Base-by-base conservation (phyloP, 2,329 filamentous ascomycete genomes). In the Endoconidiophora polonica region DNA sequence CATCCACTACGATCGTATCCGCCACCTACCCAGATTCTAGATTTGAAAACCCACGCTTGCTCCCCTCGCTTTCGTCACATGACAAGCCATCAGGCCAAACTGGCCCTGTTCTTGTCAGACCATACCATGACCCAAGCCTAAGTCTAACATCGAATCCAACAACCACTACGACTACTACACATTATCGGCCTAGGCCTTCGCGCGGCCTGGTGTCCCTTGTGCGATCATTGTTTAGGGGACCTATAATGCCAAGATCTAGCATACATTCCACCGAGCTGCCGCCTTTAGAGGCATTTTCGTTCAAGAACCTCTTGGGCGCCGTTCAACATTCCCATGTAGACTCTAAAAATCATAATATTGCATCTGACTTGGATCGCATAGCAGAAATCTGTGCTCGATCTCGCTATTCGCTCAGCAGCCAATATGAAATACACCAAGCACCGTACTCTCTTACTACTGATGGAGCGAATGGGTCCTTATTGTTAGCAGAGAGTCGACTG, bases 311-410 rank as follows among this genome's bases (percentile, higher is more conserved):
- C 58, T 72, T 81, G 67, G 69, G 53, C 63, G 64, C 1, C 39
- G 12, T 7, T 33, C 29, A 33, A 33, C 7, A 33, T 33, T 7
- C 7, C 7, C 29, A 33, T 12, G 6, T 12, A 5, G 29, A 33
- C 12, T 9, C 29, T 33, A 4, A 9, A 33, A 12, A 33, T 12
- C 4, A 7, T 5, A 33, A 33, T 12, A 33, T 33, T 33, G 29
- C 29, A 12, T 33, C 29, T 33, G 29, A 33, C 29, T 33, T 33
- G 40, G 7, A 3, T 16, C 38, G 5, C 24, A 81, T 81, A 57
- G 77, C 77, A 9, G 77, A 81, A 60, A 81, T 81, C 29, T 81
- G 77, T 62, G 77, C 77, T 37, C 68, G 74, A 33, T 80, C 76
- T 10, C 70, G 73, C 41, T 81, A 80, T 59, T 80, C 76, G 39